Evolutionary conservation across 2,329 filamentous ascomycete genomes (phyloP), one percentile per base, ranked within the genome.

Genomic region (Claviceps maximensis): DNA sequence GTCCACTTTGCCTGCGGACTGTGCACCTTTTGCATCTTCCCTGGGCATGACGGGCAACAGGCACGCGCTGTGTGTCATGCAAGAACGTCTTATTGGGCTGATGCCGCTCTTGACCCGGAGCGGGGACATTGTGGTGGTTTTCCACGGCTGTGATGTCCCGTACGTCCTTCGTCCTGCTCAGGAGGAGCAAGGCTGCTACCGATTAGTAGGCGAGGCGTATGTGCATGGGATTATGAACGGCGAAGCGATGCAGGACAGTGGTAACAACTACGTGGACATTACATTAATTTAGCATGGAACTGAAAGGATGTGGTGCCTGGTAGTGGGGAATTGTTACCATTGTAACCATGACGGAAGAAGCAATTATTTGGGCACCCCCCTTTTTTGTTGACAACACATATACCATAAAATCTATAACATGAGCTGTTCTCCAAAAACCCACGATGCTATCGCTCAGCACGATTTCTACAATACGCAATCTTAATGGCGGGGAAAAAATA

Each of bases 171-270:
- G 54, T 19, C 54, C 29, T 1, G 47, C 49, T n/a, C 15, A 44
- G 23, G 38, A 44, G 21, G 38, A 36, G 31, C 41, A 52, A 17
- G 54, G 49, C 4, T 15, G 38, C 13, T 58, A 53, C 33, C 47
- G 49, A 10, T 41, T 55, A 9, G 19, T 58, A 3, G 55, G 56
- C 12, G 56, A 56, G 25, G 45, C 49, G 23, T 57, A 58, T 41
- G 52, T 58, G 29, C 56, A 55, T 31, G 55, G 55, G 6, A 29
- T 57, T 19, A 58, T 58, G 56, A 53, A 57, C 8, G 53, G 56
- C 2, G 55, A 58, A 38, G 29, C 49, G 31, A 51, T 55, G 55
- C 17, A 25, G 13, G 25, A 46, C 13, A 31, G 15, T 17, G 53
- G 2, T 5, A 27, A 47, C 4, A 40, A 47, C 27, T 47, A 50